Base-by-base conservation (phyloP, 768 basidiomycete genomes). In the Sarcodon aspratus region DNA sequence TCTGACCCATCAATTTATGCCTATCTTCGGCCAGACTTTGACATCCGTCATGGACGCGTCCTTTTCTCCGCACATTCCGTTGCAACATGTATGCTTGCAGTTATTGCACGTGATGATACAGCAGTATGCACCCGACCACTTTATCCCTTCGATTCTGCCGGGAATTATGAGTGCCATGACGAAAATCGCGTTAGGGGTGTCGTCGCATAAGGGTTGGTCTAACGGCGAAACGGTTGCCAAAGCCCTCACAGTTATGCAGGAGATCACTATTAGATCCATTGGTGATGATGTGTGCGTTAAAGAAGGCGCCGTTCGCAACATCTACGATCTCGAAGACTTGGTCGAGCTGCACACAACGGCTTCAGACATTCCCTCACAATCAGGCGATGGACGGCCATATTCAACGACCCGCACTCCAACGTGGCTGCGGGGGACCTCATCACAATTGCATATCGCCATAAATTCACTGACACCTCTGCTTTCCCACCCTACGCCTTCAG, bases 401-500 rank as follows among this genome's bases (percentile, higher is more conserved):
- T 58, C 69, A 15, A 78, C 79, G n/a, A 55, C 63, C 3, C 76
- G 91, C 4, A 84, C 86, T 0, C 60, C 77, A 10, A 70, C 81
- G 0, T 98, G 94, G 88, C 72, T 96, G 40, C 74, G 73, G 17
- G 91, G 78, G 34, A 92, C 90, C 1, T 71, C 86, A 2, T 75
- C 88, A 6, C 92, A 96, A 57, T 66, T 98, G 9, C 78, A 85
- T 43, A 82, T 90, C 18, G 89, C 92, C 7, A 61, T 97, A 46
- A 86, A 89, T 54, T 69, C 82, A 0, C 67, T 97, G 15, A 75
- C 83, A 1, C 73, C 83, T 0, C 70, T 91, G 10, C 64, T 85
- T 10, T 73, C 76, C 2, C 91, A 95, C 58, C 79, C 83, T 10
- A 86, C 77, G 1, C 71, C 84, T 2, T 62, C 68, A 3, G 89